Conservation (phyloP, 768 basidiomycete species). For the Daedaleopsis sinensis region DNA sequence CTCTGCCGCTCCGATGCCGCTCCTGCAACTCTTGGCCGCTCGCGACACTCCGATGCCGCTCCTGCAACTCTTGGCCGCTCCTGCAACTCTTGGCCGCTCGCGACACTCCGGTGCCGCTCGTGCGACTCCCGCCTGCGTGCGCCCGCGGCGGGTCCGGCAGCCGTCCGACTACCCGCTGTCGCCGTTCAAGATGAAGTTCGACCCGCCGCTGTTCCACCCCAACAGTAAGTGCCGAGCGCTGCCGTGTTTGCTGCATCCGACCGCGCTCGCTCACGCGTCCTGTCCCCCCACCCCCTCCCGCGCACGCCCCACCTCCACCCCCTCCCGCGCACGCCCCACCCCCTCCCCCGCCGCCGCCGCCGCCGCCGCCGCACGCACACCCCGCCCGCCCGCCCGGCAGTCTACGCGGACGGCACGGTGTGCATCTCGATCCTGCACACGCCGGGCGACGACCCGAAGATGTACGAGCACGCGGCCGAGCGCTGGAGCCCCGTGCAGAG, state of each 20-base stretch:
- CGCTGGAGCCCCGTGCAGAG: constrained; percentile 99
- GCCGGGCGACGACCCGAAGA: constrained; percentile 88
- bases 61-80: not conserved
- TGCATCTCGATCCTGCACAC: constrained; percentile 98
- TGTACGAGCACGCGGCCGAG: constrained; percentile 95
- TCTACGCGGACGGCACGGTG: constrained; percentile 94
- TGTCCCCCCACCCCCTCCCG: no score
- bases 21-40: no score
- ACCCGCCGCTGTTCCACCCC: constrained; percentile 95
- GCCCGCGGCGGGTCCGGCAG: constrained; percentile 39
- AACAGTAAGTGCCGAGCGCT: constrained; percentile 79
- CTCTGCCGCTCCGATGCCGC: no score
- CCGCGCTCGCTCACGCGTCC: not conserved
- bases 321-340: no score
- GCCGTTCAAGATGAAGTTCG: constrained; percentile 99
- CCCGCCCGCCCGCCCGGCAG: constrained; percentile 41
- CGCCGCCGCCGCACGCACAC: constrained; percentile 1
- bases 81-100: no score
- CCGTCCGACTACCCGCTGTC: constrained; percentile 94
- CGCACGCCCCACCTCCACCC: no score
- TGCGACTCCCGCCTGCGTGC: not conserved
- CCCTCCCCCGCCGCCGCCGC: no score
- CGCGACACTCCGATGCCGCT: not conserved
- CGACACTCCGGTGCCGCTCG: not conserved
- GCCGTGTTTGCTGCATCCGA: no score